phyloP scores from a whole-genome alignment of 257 asterid species.

The Cynanchum wilfordii region DNA sequence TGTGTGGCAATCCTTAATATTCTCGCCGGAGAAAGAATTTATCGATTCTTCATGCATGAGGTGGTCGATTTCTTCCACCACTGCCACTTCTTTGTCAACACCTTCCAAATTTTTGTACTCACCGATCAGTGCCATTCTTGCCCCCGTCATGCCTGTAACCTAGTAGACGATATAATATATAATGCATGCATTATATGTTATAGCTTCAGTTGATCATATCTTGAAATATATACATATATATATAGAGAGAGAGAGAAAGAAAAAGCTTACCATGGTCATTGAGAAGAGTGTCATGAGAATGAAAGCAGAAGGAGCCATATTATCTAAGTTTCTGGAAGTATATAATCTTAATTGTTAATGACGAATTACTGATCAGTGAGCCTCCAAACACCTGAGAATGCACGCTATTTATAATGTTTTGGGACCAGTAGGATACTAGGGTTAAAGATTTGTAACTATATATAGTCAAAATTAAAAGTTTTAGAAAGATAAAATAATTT shows the following conservation, averaged over 20 bases:
- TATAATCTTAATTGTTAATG: neutral
- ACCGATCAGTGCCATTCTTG: conserved; percentile 1
- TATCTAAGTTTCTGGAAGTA: neutral
- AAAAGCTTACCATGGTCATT: neutral
- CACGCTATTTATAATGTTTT: too few species aligned
- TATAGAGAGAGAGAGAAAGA: too few species aligned
- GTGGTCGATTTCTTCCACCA: conserved; percentile 14
- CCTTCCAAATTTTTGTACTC: conserved; percentile 17
- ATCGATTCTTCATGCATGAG: conserved; percentile 11
- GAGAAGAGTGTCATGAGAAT: neutral
- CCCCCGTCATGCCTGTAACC: conserved; percentile 15
- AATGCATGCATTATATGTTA: neutral
- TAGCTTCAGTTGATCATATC: neutral
- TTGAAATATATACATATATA: too few species aligned
- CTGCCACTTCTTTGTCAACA: conserved; percentile 11
- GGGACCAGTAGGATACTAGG: too few species aligned
- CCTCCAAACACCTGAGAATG: too few species aligned
- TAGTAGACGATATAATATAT: neutral
- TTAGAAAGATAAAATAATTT: too few species aligned
- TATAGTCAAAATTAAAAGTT: too few species aligned
- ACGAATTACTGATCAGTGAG: too few species aligned
- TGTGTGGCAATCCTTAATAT: conserved; percentile 14
- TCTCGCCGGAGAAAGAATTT: neutral
- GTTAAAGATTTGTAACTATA: too few species aligned
- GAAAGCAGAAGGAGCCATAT: neutral